phyloP scores from a whole-genome alignment of 1,284 basidiomycete species.

The Exobasidium rhododendri region DNA sequence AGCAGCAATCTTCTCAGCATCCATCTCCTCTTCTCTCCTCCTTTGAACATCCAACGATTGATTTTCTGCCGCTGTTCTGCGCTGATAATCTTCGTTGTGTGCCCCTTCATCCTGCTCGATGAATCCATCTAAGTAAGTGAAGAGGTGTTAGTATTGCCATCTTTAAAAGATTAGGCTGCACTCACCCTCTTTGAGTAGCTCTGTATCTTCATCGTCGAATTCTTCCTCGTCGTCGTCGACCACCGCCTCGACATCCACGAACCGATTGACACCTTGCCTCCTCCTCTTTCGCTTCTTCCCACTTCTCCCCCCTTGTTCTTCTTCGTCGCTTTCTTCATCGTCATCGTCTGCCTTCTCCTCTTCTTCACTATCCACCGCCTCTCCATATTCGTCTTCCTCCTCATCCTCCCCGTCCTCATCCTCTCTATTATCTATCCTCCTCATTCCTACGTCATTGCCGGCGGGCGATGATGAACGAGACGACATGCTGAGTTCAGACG shows the following conservation, averaged over 20 bases:
- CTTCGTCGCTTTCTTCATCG: slow-evolving; percentile 43
- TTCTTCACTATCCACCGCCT: slow-evolving; percentile 42
- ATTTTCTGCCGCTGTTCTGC: slow-evolving; percentile 63
- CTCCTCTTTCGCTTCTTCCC: slow-evolving; percentile 38
- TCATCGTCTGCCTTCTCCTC: slow-evolving; percentile 48
- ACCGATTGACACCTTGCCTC: slow-evolving; percentile 63
- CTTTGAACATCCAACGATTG: slow-evolving; percentile 73
- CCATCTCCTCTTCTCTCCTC: slow-evolving; percentile 74
- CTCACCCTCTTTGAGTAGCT: slow-evolving; percentile 58
- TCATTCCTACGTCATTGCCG: background rate
- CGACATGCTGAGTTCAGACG: slow-evolving; percentile 1
- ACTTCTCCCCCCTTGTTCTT: slow-evolving; percentile 29
- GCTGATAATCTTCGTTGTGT: slow-evolving; percentile 63
- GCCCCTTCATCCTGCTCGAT: slow-evolving; percentile 70
- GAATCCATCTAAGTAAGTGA: slow-evolving; percentile 62
- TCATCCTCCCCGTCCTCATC: slow-evolving; percentile 33
- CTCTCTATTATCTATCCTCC: slow-evolving; percentile 7
- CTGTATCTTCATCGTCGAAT: slow-evolving; percentile 54
- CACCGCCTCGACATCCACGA: slow-evolving; percentile 92
- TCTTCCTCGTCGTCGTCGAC: slow-evolving; percentile 64
- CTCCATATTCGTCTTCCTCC: slow-evolving; percentile 26
- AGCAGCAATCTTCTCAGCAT: slow-evolving; percentile 80
- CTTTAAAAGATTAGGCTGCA: slow-evolving; percentile 16
- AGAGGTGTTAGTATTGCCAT: slow-evolving; percentile 14
- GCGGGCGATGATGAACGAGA: background rate